These are phyloP conservation scores for Pichia sp. DNA, from an alignment of 1,139 yeast genomes.

Conservation along the genomic window DNA sequence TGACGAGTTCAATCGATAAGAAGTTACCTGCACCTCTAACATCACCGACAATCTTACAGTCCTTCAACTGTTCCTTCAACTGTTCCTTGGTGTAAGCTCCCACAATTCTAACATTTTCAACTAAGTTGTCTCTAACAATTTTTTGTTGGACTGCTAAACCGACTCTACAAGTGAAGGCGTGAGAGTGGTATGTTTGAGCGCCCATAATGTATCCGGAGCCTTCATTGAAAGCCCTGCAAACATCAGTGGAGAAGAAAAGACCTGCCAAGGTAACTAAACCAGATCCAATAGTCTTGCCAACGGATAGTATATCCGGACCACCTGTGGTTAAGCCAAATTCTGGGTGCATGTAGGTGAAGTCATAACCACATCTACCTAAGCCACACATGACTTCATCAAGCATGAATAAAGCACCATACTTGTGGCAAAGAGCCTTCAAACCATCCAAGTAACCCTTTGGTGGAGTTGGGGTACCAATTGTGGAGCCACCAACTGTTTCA, in stretches of 20 bases:
- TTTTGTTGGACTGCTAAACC: conserved; percentile 54
- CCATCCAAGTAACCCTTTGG: conserved; percentile 53
- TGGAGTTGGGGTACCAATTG: conserved; percentile 51
- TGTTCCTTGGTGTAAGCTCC: conserved; percentile 44
- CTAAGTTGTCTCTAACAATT: conserved; percentile 36
- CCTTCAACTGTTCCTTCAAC: conserved; percentile 30
- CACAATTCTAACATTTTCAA: conserved; percentile 40
- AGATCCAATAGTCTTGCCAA: conserved; percentile 59
- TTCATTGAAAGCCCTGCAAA: conserved; percentile 36
- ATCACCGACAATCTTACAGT: conserved; percentile 42
- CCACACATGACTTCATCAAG: conserved; percentile 67
- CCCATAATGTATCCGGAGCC: conserved; percentile 43
- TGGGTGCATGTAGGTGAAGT: conserved; percentile 24
- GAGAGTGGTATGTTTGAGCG: conserved; percentile 57
- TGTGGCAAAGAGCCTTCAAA: conserved; percentile 44
- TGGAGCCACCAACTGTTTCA: conserved; percentile 54
- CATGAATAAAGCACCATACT: conserved; percentile 50
- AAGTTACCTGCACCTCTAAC: conserved; percentile 59
- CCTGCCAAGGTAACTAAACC: conserved; percentile 61
- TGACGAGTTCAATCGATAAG: conserved; percentile 51
- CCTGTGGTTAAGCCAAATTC: conserved; percentile 30
- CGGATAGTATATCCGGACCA: conserved; percentile 55
- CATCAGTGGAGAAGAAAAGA: conserved; percentile 44
- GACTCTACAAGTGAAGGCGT: conserved; percentile 51
- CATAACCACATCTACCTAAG: conserved; percentile 45